phyloP scores from a whole-genome alignment of 2,329 filamentous ascomycete species.

The Cladosporium sp. region DNA sequence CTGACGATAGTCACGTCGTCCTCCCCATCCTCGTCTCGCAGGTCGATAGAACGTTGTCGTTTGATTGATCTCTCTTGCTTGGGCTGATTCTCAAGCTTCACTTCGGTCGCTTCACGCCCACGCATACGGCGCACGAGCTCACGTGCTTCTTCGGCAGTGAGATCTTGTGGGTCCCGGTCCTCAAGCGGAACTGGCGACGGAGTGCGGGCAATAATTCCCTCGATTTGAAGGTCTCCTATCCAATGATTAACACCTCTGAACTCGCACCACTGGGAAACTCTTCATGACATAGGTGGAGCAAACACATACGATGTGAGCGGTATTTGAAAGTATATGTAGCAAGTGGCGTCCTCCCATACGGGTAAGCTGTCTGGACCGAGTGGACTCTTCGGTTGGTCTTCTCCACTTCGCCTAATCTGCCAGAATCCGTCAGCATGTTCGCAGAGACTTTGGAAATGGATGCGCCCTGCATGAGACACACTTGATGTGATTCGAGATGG shows the following conservation, averaged over 20 bases:
- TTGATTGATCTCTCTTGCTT: not conserved
- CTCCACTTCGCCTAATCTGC: not conserved
- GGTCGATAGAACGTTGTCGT: not conserved
- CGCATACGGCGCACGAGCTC: not conserved
- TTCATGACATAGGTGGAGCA: not conserved
- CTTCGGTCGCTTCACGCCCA: not conserved
- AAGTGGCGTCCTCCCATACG: not conserved
- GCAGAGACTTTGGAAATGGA: not conserved
- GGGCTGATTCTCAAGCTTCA: not conserved
- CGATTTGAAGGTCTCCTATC: not conserved
- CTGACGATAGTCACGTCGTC: not conserved
- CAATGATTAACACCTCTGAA: not conserved
- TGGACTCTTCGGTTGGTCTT: not conserved
- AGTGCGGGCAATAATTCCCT: not conserved
- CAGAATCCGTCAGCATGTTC: not conserved
- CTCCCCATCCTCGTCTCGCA: not conserved
- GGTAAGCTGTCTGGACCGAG: not conserved
- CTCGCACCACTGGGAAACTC: not conserved
- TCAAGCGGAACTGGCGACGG: not conserved
- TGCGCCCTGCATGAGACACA: not conserved
- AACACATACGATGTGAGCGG: not conserved
- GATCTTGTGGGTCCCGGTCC: not conserved
- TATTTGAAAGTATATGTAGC: not conserved
- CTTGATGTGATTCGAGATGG: not conserved
- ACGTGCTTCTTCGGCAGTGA: not conserved